phyloP scores from a whole-genome alignment of 805 yeast species.

The Komagataella ulmi region DNA sequence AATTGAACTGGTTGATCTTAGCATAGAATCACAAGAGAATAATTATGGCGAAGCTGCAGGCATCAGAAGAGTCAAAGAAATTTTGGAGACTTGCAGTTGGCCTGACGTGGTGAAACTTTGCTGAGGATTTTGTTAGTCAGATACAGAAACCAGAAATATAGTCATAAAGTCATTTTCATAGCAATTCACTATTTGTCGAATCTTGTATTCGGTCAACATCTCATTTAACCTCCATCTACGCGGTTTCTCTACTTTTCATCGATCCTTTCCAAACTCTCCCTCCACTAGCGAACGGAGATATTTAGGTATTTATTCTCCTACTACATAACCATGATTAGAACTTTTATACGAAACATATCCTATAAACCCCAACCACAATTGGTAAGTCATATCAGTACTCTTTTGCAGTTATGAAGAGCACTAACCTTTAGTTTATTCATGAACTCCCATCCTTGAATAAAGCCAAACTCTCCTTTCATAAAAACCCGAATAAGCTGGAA shows the following conservation, averaged over 20 bases:
- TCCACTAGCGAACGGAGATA: background rate
- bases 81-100: constrained; percentile 33
- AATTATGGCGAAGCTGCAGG: constrained; percentile 26
- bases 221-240: background rate
- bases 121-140: background rate
- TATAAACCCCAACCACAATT: constrained; percentile 7
- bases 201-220: background rate
- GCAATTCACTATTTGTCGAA: background rate
- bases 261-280: background rate
- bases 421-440: constrained; percentile 1
- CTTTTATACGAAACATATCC: background rate
- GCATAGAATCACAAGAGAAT: constrained; percentile 15
- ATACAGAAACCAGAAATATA: too few species aligned
- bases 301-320: background rate
- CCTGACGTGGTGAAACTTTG: constrained; percentile 8
- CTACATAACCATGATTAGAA: background rate
- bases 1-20: constrained; percentile 26
- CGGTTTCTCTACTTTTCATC: background rate
- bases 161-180: too few species aligned
- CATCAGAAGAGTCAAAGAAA: constrained; percentile 22
- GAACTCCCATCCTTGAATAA: background rate
- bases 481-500: constrained; percentile 10
- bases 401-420: too few species aligned
- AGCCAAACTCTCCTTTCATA: constrained; percentile 14
- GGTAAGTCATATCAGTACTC: constrained; percentile 4